phyloP scores from a whole-genome alignment of 2,329 filamentous ascomycete genomes.

The Clonostachys byssicola region DNA sequence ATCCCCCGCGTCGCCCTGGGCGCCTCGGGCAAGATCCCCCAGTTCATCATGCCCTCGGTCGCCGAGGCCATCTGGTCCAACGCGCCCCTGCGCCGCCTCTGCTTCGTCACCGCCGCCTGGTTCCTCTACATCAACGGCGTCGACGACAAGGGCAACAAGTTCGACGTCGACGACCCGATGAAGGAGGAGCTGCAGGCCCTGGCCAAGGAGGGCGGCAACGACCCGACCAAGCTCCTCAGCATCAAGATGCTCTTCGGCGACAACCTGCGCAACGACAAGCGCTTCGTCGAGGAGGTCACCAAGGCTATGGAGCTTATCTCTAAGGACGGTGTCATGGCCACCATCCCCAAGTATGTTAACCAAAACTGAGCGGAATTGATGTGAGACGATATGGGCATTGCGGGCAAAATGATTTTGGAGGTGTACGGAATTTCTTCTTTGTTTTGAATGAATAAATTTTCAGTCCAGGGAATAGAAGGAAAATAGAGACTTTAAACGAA shows the following conservation, averaged over 20 bases:
- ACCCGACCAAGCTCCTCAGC: slow-evolving; percentile 35
- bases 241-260: slow-evolving; percentile 45
- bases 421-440: too few species aligned
- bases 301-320: slow-evolving; percentile 40
- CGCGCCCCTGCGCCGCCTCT: slow-evolving; percentile 39
- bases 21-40: slow-evolving; percentile 49
- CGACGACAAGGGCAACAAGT: slow-evolving; percentile 37
- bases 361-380: slow-evolving; percentile 3
- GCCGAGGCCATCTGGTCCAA: slow-evolving; percentile 39
- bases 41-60: slow-evolving; percentile 43
- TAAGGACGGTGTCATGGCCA: slow-evolving; percentile 42
- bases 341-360: slow-evolving; percentile 41
- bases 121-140: slow-evolving; percentile 47
- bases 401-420: too few species aligned
- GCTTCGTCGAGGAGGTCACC: slow-evolving; percentile 40
- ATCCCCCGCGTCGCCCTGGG: slow-evolving; percentile 45
- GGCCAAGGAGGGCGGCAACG: slow-evolving; percentile 34
- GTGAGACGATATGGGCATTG: too few species aligned
- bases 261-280: slow-evolving; percentile 40
- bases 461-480: too few species aligned
- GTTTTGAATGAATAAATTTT: too few species aligned
- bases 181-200: slow-evolving; percentile 38
- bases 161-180: slow-evolving; percentile 42
- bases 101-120: slow-evolving; percentile 43
- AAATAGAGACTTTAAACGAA: too few species aligned